Base-by-base conservation (phyloP, 2,329 filamentous ascomycete species). In the Apiospora aurea region DNA sequence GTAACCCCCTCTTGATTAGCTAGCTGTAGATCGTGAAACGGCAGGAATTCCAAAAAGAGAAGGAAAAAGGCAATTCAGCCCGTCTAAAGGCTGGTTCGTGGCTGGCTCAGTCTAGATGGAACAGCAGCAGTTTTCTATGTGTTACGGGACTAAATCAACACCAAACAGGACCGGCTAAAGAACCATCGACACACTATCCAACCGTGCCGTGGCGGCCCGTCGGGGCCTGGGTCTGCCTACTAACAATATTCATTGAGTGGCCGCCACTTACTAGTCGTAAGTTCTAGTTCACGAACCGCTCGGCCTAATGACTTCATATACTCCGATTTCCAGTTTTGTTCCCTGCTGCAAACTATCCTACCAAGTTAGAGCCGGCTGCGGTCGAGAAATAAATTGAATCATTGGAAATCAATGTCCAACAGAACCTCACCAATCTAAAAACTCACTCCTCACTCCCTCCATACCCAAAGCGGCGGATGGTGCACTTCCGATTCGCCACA, bases 201-300 rank as follows among this genome's bases (percentile, higher is more conserved):
- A 64, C 57, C 57, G 57, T 64, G 29, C 57, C 57, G 57, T 41
- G 57, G 57, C 57, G 57, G 57, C 57, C 57, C 57, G 57, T 49
- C 21, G 41, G 57, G 34, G n/a, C 34, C 57, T 41, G 41, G 16
- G 49, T 34, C 14, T 21, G 1, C 16, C 26, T 61, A 21, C 53
- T 38, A 61, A 11, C 29, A 14, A 38, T 61, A 18, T 61, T 38
- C 29, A n/a, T 16, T 38, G 53, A 38, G 46, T 18, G 53, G 57
- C 57, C 57, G 57, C 34, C 29, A 64, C 34, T n/a, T 18, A 49
- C 8, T 49, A 49, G 46, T n/a, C 11, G 29, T 38, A n/a, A n/a
- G 4, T 24, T 51, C 49, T 51, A 61, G 53, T 61, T n/a, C 14
- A 38, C 29, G 53, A 61, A 38, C 29, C 53, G 53, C 53, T 38